Evolutionary conservation across 2,329 filamentous ascomycete genomes (phyloP), one percentile per base, ranked within the genome.

Genomic region (Botrytis fabae): DNA sequence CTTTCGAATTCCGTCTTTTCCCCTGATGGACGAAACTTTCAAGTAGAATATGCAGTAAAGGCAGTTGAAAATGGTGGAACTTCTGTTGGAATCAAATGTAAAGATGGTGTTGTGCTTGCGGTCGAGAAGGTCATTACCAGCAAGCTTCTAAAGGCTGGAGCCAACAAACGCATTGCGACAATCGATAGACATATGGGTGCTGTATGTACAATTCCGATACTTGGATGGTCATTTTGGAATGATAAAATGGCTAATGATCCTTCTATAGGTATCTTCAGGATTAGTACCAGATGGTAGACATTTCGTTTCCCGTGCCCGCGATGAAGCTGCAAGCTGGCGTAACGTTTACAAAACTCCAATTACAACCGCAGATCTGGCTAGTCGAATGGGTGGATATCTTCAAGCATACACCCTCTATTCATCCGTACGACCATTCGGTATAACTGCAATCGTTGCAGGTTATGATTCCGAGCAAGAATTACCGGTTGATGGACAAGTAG

Each of bases 1-100:
- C 92, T 99, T 81, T 94, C 94, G 83, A 99, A 99, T 89, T 98
- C 96, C 81, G 97, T 98, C 87, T 99, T 98, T 88, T 98, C 96
- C 66, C 96, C 96, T 78, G 96, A 99, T 86, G 96, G 96, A 82
- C 93, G 96, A 80, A 99, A 99, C 85, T 99, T 99, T 85, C 96
- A 99, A 85, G 94, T 97, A 84, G 96, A 99, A 88, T 99, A 99
- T 84, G 96, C 96, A 78, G 92, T 97, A 79, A 99, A 99, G 88
- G 96, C 96, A 73, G 96, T 99, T 76, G 96, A 99, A 86, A 98
- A 97, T 81, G 96, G 95, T 78, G 95, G 96, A 81, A 99, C 96
- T 72, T 94, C 95, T 71, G 90, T 99, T 83, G 96, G 96, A 79
- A 97, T 99, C 84, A 90, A 94, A 83, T 97, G 94, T 89, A 97